Conservation (phyloP, 352 stramenopile species). For the Pythium rhizo-oryzae region DNA sequence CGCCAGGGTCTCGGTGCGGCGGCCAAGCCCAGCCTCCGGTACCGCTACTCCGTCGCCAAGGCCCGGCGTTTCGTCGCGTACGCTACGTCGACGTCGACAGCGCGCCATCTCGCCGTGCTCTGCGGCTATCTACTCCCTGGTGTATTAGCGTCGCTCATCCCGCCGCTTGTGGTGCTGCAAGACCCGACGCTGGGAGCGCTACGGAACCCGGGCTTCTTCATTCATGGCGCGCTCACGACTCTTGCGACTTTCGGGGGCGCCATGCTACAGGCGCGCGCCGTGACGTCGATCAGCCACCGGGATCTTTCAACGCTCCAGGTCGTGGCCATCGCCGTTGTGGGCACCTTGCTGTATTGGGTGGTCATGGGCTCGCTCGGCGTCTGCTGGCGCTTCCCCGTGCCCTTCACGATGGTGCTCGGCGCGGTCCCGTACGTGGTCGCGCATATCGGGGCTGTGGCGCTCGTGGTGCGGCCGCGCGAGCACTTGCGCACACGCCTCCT, state of each 20-base stretch:
- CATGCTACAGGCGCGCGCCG: neutral
- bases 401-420: neutral
- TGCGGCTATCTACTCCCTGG: neutral
- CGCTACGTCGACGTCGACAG: neutral
- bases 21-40: neutral
- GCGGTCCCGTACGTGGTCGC: neutral
- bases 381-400: constrained; percentile 2
- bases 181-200: neutral
- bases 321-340: neutral
- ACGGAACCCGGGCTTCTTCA: neutral
- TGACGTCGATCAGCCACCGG: neutral
- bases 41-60: neutral
- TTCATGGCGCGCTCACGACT: neutral
- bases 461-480: too few relatives aligned
- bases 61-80: neutral
- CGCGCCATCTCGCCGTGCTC: neutral
- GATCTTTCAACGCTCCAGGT: neutral
- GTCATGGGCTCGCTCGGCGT: neutral
- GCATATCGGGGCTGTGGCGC: too few relatives aligned
- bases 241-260: neutral
- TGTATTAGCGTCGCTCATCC: neutral
- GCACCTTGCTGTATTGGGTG: neutral
- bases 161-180: neutral
- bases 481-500: neutral
- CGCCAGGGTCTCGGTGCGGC: neutral